Evolutionary conservation across 2,329 filamentous ascomycete genomes (phyloP).

Genomic region (Fusarium anthophilum): DNA sequence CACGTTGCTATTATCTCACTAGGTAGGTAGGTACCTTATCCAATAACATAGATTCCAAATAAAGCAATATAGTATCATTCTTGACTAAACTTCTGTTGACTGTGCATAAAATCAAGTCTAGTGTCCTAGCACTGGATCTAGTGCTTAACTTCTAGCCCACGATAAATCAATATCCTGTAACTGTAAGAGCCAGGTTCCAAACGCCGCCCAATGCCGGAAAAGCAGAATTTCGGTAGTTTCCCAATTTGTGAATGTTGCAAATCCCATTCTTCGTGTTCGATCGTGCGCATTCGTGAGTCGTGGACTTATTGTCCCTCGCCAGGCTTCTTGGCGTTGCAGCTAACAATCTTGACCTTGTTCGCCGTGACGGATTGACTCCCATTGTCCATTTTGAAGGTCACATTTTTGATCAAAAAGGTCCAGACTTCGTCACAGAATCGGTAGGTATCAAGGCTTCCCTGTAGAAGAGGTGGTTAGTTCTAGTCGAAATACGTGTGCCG

Average conservation of each 20-base stretch:
- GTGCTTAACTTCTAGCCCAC: not conserved
- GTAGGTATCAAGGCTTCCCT: constrained; percentile 98
- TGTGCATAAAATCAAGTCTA: not conserved
- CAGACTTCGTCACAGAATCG: constrained; percentile 99
- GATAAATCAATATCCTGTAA: constrained; percentile 12
- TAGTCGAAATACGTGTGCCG: not conserved
- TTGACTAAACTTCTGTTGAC: not conserved
- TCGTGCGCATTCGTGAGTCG: not conserved
- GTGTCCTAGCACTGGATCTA: not conserved
- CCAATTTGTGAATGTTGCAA: constrained; percentile 28
- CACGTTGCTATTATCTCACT: not conserved
- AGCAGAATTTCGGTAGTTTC: constrained; percentile 20
- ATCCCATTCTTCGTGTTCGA: not conserved
- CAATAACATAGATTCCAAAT: not conserved
- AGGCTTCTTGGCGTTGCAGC: constrained; percentile 87
- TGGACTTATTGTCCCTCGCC: constrained; percentile 49
- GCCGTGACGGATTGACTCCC: constrained; percentile 76
- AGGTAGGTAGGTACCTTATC: too few species aligned
- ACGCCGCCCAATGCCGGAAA: constrained; percentile 43
- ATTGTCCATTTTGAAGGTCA: constrained; percentile 97
- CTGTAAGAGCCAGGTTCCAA: constrained; percentile 5
- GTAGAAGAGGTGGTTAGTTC: not conserved
- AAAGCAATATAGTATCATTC: constrained; percentile 17
- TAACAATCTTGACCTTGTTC: constrained; percentile 98
- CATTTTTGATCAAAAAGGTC: constrained; percentile 99